Evolutionary conservation across 169 alveolate species (phyloP).

Genomic region (Cryptosporidium parvum): DNA sequence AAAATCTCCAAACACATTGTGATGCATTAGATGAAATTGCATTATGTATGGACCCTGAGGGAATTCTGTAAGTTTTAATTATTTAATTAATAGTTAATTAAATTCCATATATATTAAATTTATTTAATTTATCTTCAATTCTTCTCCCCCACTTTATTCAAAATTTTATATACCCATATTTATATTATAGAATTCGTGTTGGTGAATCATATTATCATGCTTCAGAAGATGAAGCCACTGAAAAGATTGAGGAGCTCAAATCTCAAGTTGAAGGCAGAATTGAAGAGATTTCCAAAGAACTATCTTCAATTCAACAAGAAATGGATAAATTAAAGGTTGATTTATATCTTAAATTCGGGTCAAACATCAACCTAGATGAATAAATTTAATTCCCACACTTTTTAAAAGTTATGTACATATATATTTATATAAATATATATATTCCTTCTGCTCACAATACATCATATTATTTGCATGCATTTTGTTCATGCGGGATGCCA

Average conservation of each 20-base stretch:
- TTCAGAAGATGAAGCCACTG: constrained; percentile 63
- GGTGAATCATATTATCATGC: constrained; percentile 58
- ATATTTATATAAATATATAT: not conserved
- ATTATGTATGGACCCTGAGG: constrained; percentile 67
- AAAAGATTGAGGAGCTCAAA: constrained; percentile 33
- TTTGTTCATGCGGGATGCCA: not conserved
- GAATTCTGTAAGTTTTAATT: constrained; percentile 66
- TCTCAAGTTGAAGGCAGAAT: constrained; percentile 15
- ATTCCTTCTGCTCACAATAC: not conserved
- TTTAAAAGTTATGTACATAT: not conserved
- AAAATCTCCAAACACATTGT: constrained; percentile 47
- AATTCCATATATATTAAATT: not conserved
- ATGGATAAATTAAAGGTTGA: constrained; percentile 37
- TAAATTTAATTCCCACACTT: not conserved
- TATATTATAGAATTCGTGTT: constrained; percentile 7
- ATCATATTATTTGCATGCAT: not conserved
- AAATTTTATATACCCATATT: not conserved
- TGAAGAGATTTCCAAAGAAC: constrained; percentile 14
- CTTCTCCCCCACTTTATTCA: not conserved
- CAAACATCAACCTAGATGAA: constrained; percentile 67
- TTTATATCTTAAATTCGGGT: constrained; percentile 64
- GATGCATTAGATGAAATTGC: constrained; percentile 69
- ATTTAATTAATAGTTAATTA: no score
- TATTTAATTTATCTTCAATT: not conserved
- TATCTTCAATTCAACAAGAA: constrained; percentile 26